Evolutionary conservation across 768 basidiomycete genomes (phyloP).

Genomic region (Cantharellus anzutake): DNA sequence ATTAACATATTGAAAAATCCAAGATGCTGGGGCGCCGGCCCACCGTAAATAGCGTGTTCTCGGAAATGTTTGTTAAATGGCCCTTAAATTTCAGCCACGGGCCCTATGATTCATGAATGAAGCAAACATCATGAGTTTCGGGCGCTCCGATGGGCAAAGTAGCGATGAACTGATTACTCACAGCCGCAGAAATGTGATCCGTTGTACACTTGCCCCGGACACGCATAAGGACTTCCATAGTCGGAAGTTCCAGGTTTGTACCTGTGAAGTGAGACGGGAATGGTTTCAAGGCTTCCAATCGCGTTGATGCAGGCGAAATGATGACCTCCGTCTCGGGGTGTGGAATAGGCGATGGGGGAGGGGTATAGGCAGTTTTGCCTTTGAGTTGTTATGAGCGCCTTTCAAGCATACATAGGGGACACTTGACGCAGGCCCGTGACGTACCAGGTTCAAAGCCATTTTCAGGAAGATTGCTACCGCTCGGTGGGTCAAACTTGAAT

Average conservation of each 20-base stretch:
- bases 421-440: neutral
- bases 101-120: conserved; percentile 30
- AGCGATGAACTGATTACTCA: conserved; percentile 18
- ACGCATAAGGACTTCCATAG: conserved; percentile 69
- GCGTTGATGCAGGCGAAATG: conserved; percentile 59
- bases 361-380: conserved; percentile 50
- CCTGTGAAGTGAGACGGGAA: conserved; percentile 59
- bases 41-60: conserved; percentile 30
- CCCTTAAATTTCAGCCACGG: conserved; percentile 99
- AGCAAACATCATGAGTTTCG: neutral
- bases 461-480: conserved; percentile 66
- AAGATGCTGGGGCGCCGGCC: neutral
- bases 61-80: conserved; percentile 87
- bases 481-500: conserved; percentile 75
- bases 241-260: conserved; percentile 53
- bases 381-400: neutral
- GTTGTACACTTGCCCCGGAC: conserved; percentile 99
- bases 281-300: conserved; percentile 73
- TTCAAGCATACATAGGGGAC: neutral
- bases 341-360: conserved; percentile 50
- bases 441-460: conserved; percentile 61
- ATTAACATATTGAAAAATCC: neutral
- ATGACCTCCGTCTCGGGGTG: conserved; percentile 57
- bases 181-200: conserved; percentile 94
- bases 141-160: neutral